Evolutionary conservation across 768 basidiomycete genomes (phyloP), one percentile per base, ranked within the genome.

Genomic region (Leccinum subgranulosum): DNA sequence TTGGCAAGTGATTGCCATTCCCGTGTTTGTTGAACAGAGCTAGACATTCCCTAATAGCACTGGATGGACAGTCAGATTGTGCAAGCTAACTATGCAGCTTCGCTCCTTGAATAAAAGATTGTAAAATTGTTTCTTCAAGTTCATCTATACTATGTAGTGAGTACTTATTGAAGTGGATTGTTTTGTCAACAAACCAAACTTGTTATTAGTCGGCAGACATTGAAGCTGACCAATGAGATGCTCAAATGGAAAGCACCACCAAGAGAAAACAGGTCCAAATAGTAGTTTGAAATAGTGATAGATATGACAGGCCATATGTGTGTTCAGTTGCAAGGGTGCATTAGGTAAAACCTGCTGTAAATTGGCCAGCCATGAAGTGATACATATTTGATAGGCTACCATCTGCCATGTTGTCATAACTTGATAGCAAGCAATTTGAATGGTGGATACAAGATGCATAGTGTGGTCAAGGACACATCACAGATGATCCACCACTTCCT

Each of bases 231-330:
- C 73, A 50, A 79, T 78, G 14, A 73, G 55, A 0, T 64, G 53
- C 53, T 79, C 74, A 46, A 73, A 76, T 0, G 74, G 74, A 57
- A 74, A 78, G 2, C 66, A 62, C 74, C 75, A 77, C 78, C 75
- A 79, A 1, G 67, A 68, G 41, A 66, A 64, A 0, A 73, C 62
- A n/a, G 75, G 76, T 0, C 77, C 73, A 55, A 76, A 77, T 2
- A 69, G 59, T 0, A n/a, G n/a, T n/a, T 61, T 10, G 0, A 76
- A 58, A 50, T 75, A 76, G 14, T 76, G 67, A n/a, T 66, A 60
- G 6, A 74, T 45, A 45, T 69, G 73, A 28, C 72, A 54, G 3
- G 69, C 60, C 21, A 67, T 55, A 46, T 76, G 76, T 17, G 68
- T 46, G 48, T 74, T 76, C 6, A 67, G 64, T 14, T 33, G 51